Evolutionary conservation across 2,329 filamentous ascomycete genomes (phyloP).

Genomic region (Venturia asperata): DNA sequence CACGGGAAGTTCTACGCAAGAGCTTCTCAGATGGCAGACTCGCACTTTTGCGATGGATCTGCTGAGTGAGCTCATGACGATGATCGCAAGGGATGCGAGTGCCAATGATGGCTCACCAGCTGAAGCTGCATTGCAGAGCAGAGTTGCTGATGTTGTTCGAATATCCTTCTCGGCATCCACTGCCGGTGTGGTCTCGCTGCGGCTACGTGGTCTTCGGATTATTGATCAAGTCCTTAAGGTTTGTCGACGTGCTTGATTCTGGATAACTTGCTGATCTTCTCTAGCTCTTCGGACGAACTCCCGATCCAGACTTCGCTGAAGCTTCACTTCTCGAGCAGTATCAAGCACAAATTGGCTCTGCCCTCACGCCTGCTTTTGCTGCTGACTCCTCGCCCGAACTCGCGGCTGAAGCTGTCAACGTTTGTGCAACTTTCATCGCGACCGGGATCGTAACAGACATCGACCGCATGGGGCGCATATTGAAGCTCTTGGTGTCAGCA

Average conservation of each 20-base stretch:
- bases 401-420: constrained; percentile 91
- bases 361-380: constrained; percentile 91
- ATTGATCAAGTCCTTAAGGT: constrained; percentile 83
- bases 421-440: constrained; percentile 95
- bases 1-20: constrained; percentile 53
- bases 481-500: constrained; percentile 85
- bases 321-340: constrained; percentile 95
- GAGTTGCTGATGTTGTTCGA: constrained; percentile 84
- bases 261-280: background rate
- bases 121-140: constrained; percentile 69
- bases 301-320: constrained; percentile 96
- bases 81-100: constrained; percentile 67
- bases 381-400: constrained; percentile 92
- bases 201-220: constrained; percentile 87
- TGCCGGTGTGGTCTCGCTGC: constrained; percentile 79
- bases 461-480: constrained; percentile 95
- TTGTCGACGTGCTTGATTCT: constrained; percentile 17
- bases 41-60: constrained; percentile 89
- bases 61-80: constrained; percentile 71
- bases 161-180: constrained; percentile 98
- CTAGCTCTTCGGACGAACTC: constrained; percentile 83
- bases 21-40: constrained; percentile 91
- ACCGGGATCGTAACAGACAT: constrained; percentile 96
- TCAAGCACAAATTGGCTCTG: constrained; percentile 95
- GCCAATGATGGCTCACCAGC: constrained; percentile 72